phyloP scores from a whole-genome alignment of 2,329 filamentous ascomycete species.

The Tricladium varicosporioides region DNA sequence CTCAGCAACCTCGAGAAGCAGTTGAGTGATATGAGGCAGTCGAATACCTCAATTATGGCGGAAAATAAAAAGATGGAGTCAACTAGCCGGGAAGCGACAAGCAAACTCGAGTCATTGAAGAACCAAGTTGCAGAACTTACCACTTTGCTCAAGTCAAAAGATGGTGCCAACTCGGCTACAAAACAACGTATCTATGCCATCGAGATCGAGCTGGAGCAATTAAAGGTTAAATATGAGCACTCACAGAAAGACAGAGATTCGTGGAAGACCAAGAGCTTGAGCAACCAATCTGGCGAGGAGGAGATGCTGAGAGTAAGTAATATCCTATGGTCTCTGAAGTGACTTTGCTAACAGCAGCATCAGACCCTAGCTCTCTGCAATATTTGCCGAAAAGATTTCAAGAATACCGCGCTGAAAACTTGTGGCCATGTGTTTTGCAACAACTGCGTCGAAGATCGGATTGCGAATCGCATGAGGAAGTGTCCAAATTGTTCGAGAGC shows the following conservation, averaged over 20 bases:
- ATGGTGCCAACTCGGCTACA: slow-evolving; percentile 53
- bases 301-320: slow-evolving; percentile 79
- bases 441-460: slow-evolving; percentile 83
- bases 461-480: slow-evolving; percentile 87
- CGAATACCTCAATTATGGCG: slow-evolving; percentile 65
- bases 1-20: slow-evolving; percentile 90
- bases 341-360: no score
- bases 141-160: slow-evolving; percentile 71
- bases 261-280: slow-evolving; percentile 80
- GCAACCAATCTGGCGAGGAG: slow-evolving; percentile 78
- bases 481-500: slow-evolving; percentile 91
- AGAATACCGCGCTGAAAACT: slow-evolving; percentile 88
- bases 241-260: slow-evolving; percentile 79
- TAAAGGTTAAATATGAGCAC: slow-evolving; percentile 74
- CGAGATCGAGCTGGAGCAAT: slow-evolving; percentile 75
- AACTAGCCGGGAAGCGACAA: slow-evolving; percentile 65
- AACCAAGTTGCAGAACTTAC: slow-evolving; percentile 77
- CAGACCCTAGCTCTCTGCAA: slow-evolving; percentile 81
- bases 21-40: slow-evolving; percentile 75
- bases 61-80: slow-evolving; percentile 77
- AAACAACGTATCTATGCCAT: slow-evolving; percentile 59
- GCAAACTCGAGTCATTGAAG: slow-evolving; percentile 69
- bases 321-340: no score
- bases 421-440: slow-evolving; percentile 96
- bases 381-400: slow-evolving; percentile 89